Percentiles rank a stretch among this genome's conserved stretches.
These are phyloP conservation scores for Coemansia sp. DNA, from an alignment of 192 early-diverging fungal species.

Conservation along the genomic window DNA sequence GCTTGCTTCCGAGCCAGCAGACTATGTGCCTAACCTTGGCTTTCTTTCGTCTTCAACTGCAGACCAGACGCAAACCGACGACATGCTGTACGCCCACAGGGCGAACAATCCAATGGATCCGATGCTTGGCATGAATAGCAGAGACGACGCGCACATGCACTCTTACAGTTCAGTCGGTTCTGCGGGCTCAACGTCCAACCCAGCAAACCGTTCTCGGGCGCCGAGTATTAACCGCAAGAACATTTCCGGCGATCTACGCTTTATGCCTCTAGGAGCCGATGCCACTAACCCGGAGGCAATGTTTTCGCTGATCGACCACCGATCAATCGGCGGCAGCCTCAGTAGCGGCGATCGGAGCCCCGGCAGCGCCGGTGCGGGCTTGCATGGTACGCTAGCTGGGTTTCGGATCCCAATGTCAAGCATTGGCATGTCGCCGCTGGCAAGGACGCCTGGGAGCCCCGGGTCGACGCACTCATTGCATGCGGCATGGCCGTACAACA, in stretches of 20 bases:
- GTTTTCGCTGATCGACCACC: conserved; percentile 32
- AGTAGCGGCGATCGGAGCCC: conserved; percentile 13
- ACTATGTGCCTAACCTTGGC: conserved; percentile 17
- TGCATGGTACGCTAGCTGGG: conserved; percentile 4
- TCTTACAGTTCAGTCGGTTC: conserved; percentile 31
- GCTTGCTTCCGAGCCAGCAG: conserved; percentile 13
- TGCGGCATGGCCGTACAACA: conserved; percentile 54
- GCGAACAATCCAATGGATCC: neutral
- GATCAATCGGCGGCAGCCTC: conserved; percentile 12
- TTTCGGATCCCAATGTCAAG: neutral
- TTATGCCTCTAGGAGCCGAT: conserved; percentile 16
- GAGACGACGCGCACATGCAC: conserved; percentile 9
- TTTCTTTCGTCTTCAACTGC: neutral
- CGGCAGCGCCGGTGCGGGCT: neutral
- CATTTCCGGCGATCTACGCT: conserved; percentile 40
- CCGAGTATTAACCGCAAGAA: conserved; percentile 41
- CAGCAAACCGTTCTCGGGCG: conserved; percentile 36
- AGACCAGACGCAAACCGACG: neutral
- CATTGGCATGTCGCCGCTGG: conserved; percentile 13
- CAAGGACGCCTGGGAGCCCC: conserved; percentile 33
- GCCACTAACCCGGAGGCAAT: conserved; percentile 28
- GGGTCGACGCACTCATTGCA: conserved; percentile 25
- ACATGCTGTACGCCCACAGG: neutral
- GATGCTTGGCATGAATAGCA: neutral
- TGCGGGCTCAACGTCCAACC: conserved; percentile 13